These are phyloP conservation scores for Myxozyma geophila DNA, from an alignment of 805 yeast genomes.

Conservation along the genomic window DNA sequence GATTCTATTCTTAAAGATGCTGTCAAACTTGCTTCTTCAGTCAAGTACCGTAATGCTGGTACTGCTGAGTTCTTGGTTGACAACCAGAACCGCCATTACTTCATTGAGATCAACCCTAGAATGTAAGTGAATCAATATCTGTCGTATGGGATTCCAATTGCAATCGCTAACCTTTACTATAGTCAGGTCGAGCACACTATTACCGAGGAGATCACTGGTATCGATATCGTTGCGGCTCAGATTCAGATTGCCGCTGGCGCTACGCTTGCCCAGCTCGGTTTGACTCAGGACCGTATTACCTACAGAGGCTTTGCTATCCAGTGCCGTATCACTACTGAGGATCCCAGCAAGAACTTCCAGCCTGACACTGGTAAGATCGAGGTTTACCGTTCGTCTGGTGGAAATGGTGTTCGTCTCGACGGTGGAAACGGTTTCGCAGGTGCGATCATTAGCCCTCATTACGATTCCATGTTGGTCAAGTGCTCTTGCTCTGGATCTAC, in stretches of 20 bases:
- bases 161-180: neutral
- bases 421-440: constrained; percentile 99
- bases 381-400: constrained; percentile 98
- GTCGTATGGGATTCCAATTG: neutral
- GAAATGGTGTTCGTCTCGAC: constrained; percentile 97
- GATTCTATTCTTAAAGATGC: constrained; percentile 95
- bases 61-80: constrained; percentile 98
- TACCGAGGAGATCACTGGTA: constrained; percentile 98
- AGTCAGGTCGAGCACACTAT: constrained; percentile 97
- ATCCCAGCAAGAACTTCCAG: constrained; percentile 93
- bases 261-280: constrained; percentile 83
- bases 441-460: constrained; percentile 93
- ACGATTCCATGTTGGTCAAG: constrained; percentile 97
- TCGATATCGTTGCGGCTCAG: constrained; percentile 97
- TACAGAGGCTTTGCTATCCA: constrained; percentile 98
- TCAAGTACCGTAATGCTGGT: constrained; percentile 95
- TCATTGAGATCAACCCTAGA: constrained; percentile 97
- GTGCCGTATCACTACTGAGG: constrained; percentile 99
- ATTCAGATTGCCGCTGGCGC: constrained; percentile 99
- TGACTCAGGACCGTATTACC: constrained; percentile 91
- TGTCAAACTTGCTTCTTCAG: constrained; percentile 83
- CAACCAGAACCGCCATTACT: constrained; percentile 90
- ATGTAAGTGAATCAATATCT: constrained; percentile 43
- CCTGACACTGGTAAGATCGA: constrained; percentile 99
- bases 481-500: constrained; percentile 97